These are phyloP conservation scores for Solanum neorickii DNA, from an alignment of 257 asterid genomes.

Conservation along the genomic window DNA sequence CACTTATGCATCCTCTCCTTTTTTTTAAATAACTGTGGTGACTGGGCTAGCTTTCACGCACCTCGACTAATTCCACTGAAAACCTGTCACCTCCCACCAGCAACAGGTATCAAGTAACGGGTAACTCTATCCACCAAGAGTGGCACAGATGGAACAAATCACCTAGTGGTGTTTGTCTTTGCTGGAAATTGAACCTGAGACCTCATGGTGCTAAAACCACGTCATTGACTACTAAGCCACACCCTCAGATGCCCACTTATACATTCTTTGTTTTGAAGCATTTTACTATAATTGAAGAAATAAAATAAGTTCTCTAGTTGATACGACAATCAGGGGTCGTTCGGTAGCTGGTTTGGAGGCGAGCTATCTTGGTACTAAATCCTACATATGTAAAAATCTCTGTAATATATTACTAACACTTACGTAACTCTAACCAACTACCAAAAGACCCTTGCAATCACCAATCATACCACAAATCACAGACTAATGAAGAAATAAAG, in stretches of 20 bases:
- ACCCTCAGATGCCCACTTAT: background rate
- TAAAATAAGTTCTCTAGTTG: background rate
- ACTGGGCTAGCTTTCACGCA: too few species aligned
- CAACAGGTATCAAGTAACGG: background rate
- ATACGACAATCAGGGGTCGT: background rate
- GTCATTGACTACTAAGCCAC: background rate
- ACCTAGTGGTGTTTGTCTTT: background rate
- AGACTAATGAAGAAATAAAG: background rate
- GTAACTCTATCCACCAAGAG: background rate
- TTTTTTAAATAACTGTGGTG: background rate
- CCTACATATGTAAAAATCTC: background rate
- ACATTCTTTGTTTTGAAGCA: background rate
- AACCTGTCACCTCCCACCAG: background rate
- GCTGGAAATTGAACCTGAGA: background rate
- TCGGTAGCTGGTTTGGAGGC: background rate
- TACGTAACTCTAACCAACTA: background rate
- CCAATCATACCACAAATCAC: background rate
- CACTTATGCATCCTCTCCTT: background rate
- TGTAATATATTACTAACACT: background rate
- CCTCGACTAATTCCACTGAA: background rate
- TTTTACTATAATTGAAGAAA: background rate
- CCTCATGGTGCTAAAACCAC: background rate
- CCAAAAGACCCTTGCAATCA: background rate
- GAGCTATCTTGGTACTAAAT: background rate
- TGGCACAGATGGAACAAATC: background rate